phyloP scores from a whole-genome alignment of 2,329 filamentous ascomycete species.

The Trichoderma lentiforme region DNA sequence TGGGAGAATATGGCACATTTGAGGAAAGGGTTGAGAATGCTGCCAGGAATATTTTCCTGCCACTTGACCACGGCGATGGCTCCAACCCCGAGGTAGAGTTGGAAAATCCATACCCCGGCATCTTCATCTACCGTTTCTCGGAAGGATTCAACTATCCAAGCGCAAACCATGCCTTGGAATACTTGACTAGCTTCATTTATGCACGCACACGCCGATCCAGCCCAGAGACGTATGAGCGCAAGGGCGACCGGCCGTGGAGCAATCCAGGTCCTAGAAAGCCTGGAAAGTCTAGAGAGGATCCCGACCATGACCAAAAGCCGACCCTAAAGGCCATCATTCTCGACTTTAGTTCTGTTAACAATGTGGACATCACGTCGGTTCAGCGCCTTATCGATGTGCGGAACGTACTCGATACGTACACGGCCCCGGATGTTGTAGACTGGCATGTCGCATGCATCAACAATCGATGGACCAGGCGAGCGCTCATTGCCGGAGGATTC shows the following conservation, averaged over 20 bases:
- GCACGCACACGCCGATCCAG: slow-evolving; percentile 73
- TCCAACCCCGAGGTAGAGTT: slow-evolving; percentile 81
- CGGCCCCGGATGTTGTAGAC: slow-evolving; percentile 76
- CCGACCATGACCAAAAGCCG: slow-evolving; percentile 48
- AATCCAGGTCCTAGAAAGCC: slow-evolving; percentile 67
- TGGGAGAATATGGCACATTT: slow-evolving; percentile 58
- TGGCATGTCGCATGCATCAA: slow-evolving; percentile 96
- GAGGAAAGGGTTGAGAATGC: slow-evolving; percentile 41
- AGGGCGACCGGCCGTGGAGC: slow-evolving; percentile 89
- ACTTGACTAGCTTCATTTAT: slow-evolving; percentile 67
- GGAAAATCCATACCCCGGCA: slow-evolving; percentile 79
- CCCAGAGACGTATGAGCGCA: slow-evolving; percentile 58
- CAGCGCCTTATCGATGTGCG: slow-evolving; percentile 92
- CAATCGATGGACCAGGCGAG: slow-evolving; percentile 88
- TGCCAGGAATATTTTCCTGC: slow-evolving; percentile 78
- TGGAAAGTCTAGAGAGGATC: slow-evolving; percentile 40
- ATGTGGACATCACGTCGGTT: slow-evolving; percentile 88
- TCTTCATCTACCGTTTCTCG: slow-evolving; percentile 93
- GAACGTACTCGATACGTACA: slow-evolving; percentile 86
- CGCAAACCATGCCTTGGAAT: slow-evolving; percentile 81
- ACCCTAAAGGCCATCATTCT: slow-evolving; percentile 85
- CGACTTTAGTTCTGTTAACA: slow-evolving; percentile 91
- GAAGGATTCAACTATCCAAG: slow-evolving; percentile 98
- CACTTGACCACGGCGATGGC: slow-evolving; percentile 82
- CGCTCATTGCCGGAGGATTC: slow-evolving; percentile 82